Base-by-base conservation (phyloP, 306 rosid species). In the Vigna trinervia region DNA sequence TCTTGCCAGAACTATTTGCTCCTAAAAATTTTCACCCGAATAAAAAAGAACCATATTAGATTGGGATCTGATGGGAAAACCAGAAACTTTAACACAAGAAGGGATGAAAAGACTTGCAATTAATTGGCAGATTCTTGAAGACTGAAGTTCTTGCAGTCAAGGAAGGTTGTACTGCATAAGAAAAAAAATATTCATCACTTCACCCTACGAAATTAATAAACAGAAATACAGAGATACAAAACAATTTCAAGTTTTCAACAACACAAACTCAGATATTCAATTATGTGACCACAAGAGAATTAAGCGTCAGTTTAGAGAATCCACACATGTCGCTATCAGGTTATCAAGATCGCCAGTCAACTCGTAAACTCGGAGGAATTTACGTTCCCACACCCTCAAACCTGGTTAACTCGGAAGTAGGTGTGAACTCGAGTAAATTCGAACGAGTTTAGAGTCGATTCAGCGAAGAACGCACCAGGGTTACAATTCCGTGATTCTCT, bases 81-180 rank as follows among this genome's bases (percentile, higher is more conserved):
- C 66, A 30, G 74, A 81, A 76, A 68, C 38, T 67, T 56, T 15
- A 30, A 54, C 50, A 28, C n/a, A 3, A 69, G 63, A 76, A 66
- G 69, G 51, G 73, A 32, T 6, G 39, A n/a, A 71, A 70, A 57
- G 62, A 71, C 69, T 75, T 63, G 65, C 81, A 41, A 48, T 71
- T 57, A 43, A 41, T 76, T 47, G 64, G 47, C 19, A 69, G 74
- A 60, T 69, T n/a, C 30, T 54, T 57, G 56, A 69, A 71, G 53
- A 56, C 36, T 48, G 72, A 57, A 65, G 60, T 38, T 34, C 39
- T 76, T 72, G 52, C 20, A 28, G 36, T 47, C 34, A 68, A 62
- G 39, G 70, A 76, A 41, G 26, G 57, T 34, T 56, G 61, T 57
- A 28, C 78, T 64, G 71, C 64, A 71, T 32, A 13, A 69, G 11